phyloP scores from a whole-genome alignment of 139 green algal genomes.

The Asterochloris erici region DNA sequence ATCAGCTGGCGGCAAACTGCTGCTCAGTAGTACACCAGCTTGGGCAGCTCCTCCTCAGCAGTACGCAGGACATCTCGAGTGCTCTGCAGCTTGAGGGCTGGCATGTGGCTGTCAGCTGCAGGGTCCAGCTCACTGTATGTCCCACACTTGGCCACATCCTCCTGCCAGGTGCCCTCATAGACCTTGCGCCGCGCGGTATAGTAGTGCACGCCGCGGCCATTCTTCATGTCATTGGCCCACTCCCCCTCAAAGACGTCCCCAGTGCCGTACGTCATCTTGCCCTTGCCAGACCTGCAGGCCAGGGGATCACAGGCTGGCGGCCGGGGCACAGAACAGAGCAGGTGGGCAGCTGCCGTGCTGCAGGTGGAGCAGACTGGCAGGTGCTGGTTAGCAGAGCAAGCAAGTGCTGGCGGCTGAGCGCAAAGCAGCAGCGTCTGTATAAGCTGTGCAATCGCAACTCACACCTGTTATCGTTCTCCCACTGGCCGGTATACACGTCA shows the following conservation, averaged over 20 bases:
- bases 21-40: constrained; percentile 9
- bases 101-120: neutral
- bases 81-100: constrained; percentile 13
- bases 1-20: neutral
- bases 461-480: constrained; percentile 19
- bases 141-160: constrained; percentile 15
- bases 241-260: constrained; percentile 6
- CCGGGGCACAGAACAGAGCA: no score
- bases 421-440: neutral
- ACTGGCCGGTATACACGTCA: constrained; percentile 43
- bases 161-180: constrained; percentile 14
- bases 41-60: neutral
- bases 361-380: no score
- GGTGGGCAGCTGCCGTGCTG: no score
- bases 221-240: constrained; percentile 20
- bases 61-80: neutral
- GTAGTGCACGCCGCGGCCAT: neutral
- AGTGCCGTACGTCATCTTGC: constrained; percentile 17
- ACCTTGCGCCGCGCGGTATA: neutral
- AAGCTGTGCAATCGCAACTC: neutral
- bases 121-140: neutral
- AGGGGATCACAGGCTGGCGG: no score
- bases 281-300: constrained; percentile 1
- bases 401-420: no score
- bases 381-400: no score